Evolutionary conservation across 371 early-diverging fungal genomes (phyloP).

Genomic region (Batkoa obscura): DNA sequence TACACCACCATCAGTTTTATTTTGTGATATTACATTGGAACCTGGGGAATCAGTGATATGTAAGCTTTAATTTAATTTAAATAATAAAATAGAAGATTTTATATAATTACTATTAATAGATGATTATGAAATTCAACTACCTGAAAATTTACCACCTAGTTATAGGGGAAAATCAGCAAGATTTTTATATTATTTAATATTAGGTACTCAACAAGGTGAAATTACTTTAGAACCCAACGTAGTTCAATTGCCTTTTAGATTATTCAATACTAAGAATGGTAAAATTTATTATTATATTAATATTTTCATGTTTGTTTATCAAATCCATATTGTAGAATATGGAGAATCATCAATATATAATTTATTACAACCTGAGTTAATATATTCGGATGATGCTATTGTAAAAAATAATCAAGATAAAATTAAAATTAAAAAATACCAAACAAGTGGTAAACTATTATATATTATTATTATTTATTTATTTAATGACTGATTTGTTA

Average conservation of each 20-base stretch:
- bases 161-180: not conserved
- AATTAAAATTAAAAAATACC: no score
- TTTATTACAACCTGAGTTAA: not conserved
- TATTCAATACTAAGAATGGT: not conserved
- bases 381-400: not conserved
- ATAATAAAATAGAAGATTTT: no score
- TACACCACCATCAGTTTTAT: not conserved
- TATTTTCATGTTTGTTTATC: no score
- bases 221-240: not conserved
- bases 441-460: no score
- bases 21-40: not conserved
- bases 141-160: not conserved
- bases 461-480: no score
- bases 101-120: not conserved
- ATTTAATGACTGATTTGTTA: no score
- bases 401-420: no score
- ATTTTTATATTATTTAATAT: slow-evolving; percentile 1
- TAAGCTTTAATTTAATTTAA: not conserved
- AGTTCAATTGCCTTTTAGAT: not conserved
- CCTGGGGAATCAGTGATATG: not conserved
- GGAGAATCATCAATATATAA: not conserved
- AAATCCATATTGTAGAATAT: not conserved
- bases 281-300: not conserved
- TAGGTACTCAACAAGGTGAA: not conserved
- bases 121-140: not conserved